Evolutionary conservation across 2,329 filamentous ascomycete species (phyloP), one percentile per base, ranked within the genome.

Genomic region (Cladosporium austrohemisphaericum): DNA sequence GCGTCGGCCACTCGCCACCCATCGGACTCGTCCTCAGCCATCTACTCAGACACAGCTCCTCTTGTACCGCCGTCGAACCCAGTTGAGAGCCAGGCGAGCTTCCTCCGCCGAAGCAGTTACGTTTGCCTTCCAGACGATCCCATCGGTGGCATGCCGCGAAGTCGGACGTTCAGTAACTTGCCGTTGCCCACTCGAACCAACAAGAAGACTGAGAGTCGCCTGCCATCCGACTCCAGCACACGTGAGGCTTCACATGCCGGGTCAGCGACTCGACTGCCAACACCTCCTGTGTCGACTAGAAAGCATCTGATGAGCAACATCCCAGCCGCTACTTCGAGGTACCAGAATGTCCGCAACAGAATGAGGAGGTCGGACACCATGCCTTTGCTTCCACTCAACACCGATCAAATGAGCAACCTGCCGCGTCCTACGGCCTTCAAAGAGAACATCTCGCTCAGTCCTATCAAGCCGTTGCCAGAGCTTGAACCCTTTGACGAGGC

Each of bases 141-240:
- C 10, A 56, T 60, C 40, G 60, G 59, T 3, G 60, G 60, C 11
- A 61, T 68, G 57, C 63, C 65, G 22, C 57, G 62, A 37, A 67
- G 65, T 51, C 55, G 60, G 20, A 67, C 65, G 6, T 64, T 67
- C 49, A 66, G 65, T 53, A 66, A 67, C 44, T 54, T 68, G 14
- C 60, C 63, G 4, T 32, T 65, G n/a, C 62, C 64, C 1, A 55
- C 55, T 9, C 54, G 57, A 56, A 22, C n/a, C n/a, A 57, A 50
- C 50, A 43, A 41, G 23, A 50, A 43, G 18, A 59, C 63, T 10
- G 58, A 64, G 37, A 49, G 55, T 20, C 55, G 61, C 16, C 50
- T 63, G 2, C 62, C 62, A 4, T 59, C 60, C n/a, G 20, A 41
- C 5, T 19, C 43, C 9, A 31, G 44, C 22, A 49, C 18, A n/a